Percentiles rank a stretch among this genome's conserved stretches.
Conservation (phyloP, 495 filamentous ascomycete genomes). For the Choiromyces venosus region DNA sequence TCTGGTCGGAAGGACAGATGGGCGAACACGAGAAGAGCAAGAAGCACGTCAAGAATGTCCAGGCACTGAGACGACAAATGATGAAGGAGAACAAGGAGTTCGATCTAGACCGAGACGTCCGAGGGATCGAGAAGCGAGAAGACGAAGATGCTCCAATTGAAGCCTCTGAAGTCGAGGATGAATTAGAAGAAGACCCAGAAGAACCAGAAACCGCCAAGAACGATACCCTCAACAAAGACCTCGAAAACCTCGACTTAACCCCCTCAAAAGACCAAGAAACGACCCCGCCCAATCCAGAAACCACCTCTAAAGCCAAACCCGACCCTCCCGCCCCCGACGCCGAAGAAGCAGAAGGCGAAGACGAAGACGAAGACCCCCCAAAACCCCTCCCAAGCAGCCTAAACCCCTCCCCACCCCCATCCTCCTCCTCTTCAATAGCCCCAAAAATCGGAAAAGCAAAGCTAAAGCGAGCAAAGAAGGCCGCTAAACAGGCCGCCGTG, state of each 20-base stretch:
- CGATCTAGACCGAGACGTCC: conserved; percentile 47
- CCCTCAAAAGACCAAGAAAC: conserved; percentile 2
- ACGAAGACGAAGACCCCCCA: conserved; percentile 18
- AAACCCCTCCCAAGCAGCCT: conserved; percentile 15
- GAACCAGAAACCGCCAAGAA: conserved; percentile 4
- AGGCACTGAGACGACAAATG: conserved; percentile 77
- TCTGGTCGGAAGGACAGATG: conserved; percentile 89
- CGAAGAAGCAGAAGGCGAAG: conserved; percentile 12
- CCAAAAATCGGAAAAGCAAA: conserved; percentile 77
- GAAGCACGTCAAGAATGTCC: conserved; percentile 81
- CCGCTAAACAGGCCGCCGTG: conserved; percentile 54
- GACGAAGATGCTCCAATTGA: conserved; percentile 51
- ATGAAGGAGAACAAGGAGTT: conserved; percentile 61
- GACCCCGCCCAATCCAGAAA: background rate
- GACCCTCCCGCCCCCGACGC: background rate
- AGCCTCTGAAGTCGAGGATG: conserved; percentile 13
- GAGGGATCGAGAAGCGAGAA: conserved; percentile 36
- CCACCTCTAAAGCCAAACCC: background rate
- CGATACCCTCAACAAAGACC: background rate
- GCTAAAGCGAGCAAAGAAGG: conserved; percentile 75
- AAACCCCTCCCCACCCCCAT: conserved; percentile 13
- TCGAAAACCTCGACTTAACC: background rate
- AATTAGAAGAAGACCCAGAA: conserved; percentile 12
- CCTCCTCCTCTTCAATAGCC: conserved; percentile 17
- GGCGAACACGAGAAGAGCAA: conserved; percentile 95